Percentiles rank a stretch among this genome's conserved stretches.
phyloP scores from a whole-genome alignment of 2,329 filamentous ascomycete genomes.

The Exophiala calicioides region DNA sequence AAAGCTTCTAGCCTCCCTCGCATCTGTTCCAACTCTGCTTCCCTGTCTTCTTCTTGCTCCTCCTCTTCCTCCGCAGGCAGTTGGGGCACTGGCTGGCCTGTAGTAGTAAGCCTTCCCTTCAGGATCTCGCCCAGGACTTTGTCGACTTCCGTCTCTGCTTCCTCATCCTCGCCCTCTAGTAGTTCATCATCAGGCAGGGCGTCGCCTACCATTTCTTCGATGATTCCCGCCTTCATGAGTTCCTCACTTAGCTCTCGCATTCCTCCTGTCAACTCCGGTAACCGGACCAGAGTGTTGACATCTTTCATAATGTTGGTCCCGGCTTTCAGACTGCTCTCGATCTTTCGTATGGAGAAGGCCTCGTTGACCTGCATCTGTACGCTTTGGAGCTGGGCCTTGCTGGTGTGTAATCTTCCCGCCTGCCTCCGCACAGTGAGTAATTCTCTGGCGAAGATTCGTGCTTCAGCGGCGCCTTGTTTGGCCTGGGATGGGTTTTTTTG shows the following conservation, averaged over 20 bases:
- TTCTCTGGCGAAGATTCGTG: conserved; percentile 84
- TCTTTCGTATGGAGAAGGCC: conserved; percentile 92
- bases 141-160: conserved; percentile 83
- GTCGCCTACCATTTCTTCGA: conserved; percentile 96
- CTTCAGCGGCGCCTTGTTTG: conserved; percentile 77
- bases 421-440: conserved; percentile 80
- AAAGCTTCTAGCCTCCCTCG: conserved; percentile 84
- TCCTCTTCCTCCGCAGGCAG: conserved; percentile 56
- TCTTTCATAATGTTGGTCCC: conserved; percentile 96
- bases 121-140: conserved; percentile 90
- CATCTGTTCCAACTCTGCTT: conserved; percentile 93
- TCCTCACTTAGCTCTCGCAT: conserved; percentile 87
- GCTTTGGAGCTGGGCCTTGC: conserved; percentile 86
- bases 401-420: conserved; percentile 72
- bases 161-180: conserved; percentile 69
- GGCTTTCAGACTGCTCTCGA: conserved; percentile 84
- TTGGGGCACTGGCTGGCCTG: conserved; percentile 28
- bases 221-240: conserved; percentile 90
- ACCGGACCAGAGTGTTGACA: conserved; percentile 78
- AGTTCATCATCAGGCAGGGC: conserved; percentile 72
- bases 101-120: conserved; percentile 60
- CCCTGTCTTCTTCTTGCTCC: conserved; percentile 69
- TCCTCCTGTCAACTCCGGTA: conserved; percentile 84
- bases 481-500: conserved; percentile 77
- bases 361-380: conserved; percentile 98